phyloP scores from a whole-genome alignment of 176 grass and related monocot species.

The Paspalum notatum region DNA sequence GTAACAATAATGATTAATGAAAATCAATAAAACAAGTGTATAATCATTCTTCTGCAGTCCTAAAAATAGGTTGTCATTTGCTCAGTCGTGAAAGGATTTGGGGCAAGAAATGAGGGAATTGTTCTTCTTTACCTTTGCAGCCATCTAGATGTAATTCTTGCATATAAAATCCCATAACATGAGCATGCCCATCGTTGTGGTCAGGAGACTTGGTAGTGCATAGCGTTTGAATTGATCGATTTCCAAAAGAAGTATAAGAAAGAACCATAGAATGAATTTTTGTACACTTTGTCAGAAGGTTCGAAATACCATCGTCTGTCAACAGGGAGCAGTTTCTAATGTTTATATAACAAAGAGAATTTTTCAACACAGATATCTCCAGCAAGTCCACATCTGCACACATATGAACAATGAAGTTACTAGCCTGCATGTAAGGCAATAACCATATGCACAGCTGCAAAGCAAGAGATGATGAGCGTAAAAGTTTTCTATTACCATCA shows the following conservation, averaged over 20 bases:
- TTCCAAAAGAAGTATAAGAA: slow-evolving; percentile 67
- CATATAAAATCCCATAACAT: slow-evolving; percentile 52
- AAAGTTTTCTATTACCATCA: slow-evolving; percentile 42
- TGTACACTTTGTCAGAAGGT: slow-evolving; percentile 49
- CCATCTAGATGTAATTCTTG: slow-evolving; percentile 64
- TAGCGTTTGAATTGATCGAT: slow-evolving; percentile 44
- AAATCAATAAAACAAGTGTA: background rate
- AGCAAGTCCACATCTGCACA: slow-evolving; percentile 54
- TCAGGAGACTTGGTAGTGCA: slow-evolving; percentile 38
- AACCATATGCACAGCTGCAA: slow-evolving; percentile 17
- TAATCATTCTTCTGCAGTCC: background rate
- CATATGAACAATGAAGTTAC: background rate
- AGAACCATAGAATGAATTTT: slow-evolving; percentile 64
- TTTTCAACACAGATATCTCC: slow-evolving; percentile 47
- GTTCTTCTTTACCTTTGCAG: slow-evolving; percentile 50
- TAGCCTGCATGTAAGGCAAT: background rate
- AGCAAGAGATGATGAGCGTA: slow-evolving; percentile 16
- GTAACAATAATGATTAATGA: background rate
- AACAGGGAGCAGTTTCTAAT: slow-evolving; percentile 61
- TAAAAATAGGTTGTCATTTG: slow-evolving; percentile 7
- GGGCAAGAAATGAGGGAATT: slow-evolving; percentile 11
- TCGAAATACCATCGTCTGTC: slow-evolving; percentile 71
- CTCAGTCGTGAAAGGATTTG: background rate
- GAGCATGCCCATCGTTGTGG: slow-evolving; percentile 28
- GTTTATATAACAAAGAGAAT: slow-evolving; percentile 68